Evolutionary conservation across 495 filamentous ascomycete species (phyloP), one percentile per base, ranked within the genome.

Genomic region (Tetracladium setigerum): DNA sequence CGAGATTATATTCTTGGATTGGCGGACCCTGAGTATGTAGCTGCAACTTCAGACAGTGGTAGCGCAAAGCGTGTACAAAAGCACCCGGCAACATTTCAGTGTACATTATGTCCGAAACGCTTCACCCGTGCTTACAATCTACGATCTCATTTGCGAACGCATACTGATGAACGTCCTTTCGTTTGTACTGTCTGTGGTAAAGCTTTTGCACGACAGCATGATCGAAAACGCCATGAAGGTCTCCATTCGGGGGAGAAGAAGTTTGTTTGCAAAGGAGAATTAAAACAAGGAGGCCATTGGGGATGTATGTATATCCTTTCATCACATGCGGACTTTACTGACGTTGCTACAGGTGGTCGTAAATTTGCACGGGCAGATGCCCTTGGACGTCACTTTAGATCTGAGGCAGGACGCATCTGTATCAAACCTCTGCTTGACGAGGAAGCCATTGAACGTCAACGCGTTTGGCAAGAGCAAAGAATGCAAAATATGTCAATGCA

Each of bases 161-260:
- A 95, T 61, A 95, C 89, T 0, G 88, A 95, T 62, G 89, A 95
- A 67, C 74, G 89, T 18, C 89, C 89, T 3, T 95, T 95, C 49
- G 87, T 95, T n/a, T 95, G 89, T 53, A 91, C 87, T 0, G 87
- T 97, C 30, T 98, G 92, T 58, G 87, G 89, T 49, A 98, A 98
- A 67, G 92, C 92, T 2, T 95, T 95, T 62, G 89, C 89, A 15
- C 81, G 89, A n/a, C 88, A 95, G 61, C 89, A 94, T 53, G 89
- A 95, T 62, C 81, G 89, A 30, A 95, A 94, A 66, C 78, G 89
- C 16, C 89, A 95, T 64, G 89, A 95, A 67, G 86, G 89, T 12
- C 70, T 95, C 4, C 89, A 95, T 61, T 87, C 84, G 1, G 89
- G 89, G 33, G 89, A 95, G 63, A 95, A 95, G 78, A 96, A 96